A percentile compares a stretch with the other conserved stretches of the same genome.
phyloP scores from a whole-genome alignment of 495 filamentous ascomycete genomes.

The Cenococcum geophilum region DNA sequence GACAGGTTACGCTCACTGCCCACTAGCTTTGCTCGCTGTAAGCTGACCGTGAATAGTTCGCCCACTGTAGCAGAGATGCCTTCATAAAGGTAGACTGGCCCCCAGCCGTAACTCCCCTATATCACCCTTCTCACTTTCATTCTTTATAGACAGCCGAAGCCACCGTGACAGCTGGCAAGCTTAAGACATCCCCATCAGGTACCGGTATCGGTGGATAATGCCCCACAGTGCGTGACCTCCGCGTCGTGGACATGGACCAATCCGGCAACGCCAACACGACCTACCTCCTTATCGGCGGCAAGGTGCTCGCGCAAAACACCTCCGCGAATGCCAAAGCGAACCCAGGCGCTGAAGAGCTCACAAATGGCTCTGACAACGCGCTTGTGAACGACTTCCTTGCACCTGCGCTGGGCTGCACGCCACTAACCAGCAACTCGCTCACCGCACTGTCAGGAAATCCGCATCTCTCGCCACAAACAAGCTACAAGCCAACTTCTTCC shows the following conservation, averaged over 20 bases:
- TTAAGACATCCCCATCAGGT: neutral
- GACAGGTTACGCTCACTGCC: too few species aligned
- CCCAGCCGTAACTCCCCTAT: neutral
- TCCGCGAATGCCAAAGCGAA: neutral
- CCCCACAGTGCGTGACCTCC: neutral
- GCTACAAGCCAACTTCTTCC: neutral
- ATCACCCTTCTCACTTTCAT: neutral
- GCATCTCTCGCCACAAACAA: neutral
- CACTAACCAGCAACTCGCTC: neutral
- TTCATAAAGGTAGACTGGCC: neutral
- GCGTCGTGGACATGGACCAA: neutral
- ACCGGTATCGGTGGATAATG: neutral
- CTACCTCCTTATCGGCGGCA: neutral
- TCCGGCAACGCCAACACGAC: neutral
- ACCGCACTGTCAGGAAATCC: neutral
- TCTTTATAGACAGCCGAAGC: neutral
- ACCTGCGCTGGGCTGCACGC: neutral
- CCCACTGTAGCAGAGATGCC: neutral
- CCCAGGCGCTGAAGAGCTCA: neutral
- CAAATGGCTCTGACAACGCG: neutral
- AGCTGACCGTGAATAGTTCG: too few species aligned
- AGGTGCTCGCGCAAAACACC: neutral
- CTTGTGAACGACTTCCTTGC: neutral
- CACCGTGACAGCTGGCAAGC: neutral
- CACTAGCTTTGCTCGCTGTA: too few species aligned